Conservation (phyloP, 2,329 filamentous ascomycete genomes). For the Fusarium luffae region DNA sequence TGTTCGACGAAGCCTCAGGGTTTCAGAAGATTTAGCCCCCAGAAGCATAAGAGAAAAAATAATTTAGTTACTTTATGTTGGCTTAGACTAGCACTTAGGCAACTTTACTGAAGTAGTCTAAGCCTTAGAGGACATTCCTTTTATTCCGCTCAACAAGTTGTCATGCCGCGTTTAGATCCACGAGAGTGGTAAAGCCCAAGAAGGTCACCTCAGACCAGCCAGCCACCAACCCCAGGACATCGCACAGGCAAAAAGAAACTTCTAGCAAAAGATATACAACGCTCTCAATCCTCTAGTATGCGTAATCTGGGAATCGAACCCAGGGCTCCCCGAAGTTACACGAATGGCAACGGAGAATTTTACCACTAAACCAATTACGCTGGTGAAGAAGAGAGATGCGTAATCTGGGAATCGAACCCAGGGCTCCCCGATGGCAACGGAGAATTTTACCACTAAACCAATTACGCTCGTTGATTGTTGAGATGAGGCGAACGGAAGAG, state of each 20-base stretch:
- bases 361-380: conserved; percentile 21
- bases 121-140: no score
- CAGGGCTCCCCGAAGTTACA: conserved; percentile 3
- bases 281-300: not conserved
- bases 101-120: no score
- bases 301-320: conserved; percentile 12
- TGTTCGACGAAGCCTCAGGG: accelerated
- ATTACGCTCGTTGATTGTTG: not conserved
- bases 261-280: not conserved
- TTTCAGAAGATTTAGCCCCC: no score
- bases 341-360: conserved; percentile 10
- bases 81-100: no score
- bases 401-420: conserved; percentile 33
- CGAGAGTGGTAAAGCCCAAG: no score
- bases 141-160: no score
- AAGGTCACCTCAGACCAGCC: not conserved
- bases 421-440: conserved; percentile 33
- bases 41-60: no score
- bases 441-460: conserved; percentile 34
- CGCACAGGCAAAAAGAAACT: not conserved
- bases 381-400: not conserved
- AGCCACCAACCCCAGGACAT: not conserved
- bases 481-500: not conserved
- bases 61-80: no score
- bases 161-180: no score